Conservation (phyloP, 345 rosid genomes). For the Bruguiera parviflora region DNA sequence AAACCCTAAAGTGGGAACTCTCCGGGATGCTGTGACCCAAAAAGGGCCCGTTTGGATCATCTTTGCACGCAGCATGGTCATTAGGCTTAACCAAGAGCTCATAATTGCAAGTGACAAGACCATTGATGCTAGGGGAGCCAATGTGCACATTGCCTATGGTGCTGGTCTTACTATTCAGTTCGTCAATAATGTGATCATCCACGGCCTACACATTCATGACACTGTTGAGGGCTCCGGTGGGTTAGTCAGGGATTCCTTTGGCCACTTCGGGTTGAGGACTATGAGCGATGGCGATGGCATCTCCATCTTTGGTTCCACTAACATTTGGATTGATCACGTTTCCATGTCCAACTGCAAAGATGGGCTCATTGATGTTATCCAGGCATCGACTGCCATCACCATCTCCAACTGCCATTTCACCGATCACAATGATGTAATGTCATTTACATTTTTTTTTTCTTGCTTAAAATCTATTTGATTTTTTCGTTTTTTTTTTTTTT, state of each 20-base stretch:
- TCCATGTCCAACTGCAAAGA: conserved; percentile 61
- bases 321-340: conserved; percentile 78
- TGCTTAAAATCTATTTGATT: no score
- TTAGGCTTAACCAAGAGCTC: conserved; percentile 62
- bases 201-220: conserved; percentile 59
- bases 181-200: conserved; percentile 57
- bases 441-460: not conserved
- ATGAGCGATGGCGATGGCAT: conserved; percentile 79
- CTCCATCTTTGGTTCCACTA: conserved; percentile 55
- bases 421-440: conserved; percentile 60
- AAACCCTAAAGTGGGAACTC: conserved; percentile 69
- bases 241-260: conserved; percentile 48
- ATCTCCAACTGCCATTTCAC: conserved; percentile 81
- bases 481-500: no score
- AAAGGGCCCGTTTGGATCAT: conserved; percentile 72
- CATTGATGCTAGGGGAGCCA: conserved; percentile 72
- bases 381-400: conserved; percentile 73
- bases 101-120: conserved; percentile 60
- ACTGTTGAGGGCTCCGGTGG: conserved; percentile 48
- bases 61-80: conserved; percentile 56
- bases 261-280: conserved; percentile 60
- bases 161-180: conserved; percentile 65
- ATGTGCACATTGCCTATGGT: conserved; percentile 56
- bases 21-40: conserved; percentile 66
- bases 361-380: conserved; percentile 68